Percentiles rank a stretch among this genome's conserved stretches.
Evolutionary conservation across 2,329 filamentous ascomycete genomes (phyloP).

Genomic region (Lachnellula subtilissima): DNA sequence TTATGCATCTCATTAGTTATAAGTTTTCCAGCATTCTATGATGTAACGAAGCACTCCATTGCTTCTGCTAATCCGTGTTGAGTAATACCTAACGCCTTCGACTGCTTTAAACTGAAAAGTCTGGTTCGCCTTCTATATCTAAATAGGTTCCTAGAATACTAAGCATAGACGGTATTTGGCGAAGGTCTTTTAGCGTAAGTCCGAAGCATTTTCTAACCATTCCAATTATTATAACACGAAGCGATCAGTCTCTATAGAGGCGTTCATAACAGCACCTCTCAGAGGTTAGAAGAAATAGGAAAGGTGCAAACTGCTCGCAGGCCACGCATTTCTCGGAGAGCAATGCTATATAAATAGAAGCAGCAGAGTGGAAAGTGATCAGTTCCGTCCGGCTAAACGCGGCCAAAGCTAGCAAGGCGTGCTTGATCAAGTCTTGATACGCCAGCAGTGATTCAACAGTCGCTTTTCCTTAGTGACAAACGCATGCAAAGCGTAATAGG

Average conservation of each 20-base stretch:
- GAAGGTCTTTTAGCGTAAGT: neutral
- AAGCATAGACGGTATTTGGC: conserved; percentile 2
- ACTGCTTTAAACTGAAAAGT: conserved; percentile 1
- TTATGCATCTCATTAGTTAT: neutral
- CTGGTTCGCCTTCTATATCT: neutral
- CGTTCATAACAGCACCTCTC: conserved; percentile 3
- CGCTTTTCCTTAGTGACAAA: conserved; percentile 1
- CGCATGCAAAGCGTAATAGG: conserved; percentile 1
- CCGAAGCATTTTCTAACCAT: conserved; percentile 1
- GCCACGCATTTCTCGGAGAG: conserved; percentile 2
- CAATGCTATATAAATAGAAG: neutral
- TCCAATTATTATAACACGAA: conserved; percentile 1
- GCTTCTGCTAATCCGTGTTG: neutral
- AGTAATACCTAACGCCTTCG: neutral
- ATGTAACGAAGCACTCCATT: neutral
- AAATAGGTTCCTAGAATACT: neutral
- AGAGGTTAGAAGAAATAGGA: conserved; percentile 1
- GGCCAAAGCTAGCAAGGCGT: neutral
- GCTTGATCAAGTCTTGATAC: conserved; percentile 1
- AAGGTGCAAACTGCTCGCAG: conserved; percentile 2
- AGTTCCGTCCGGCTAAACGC: neutral
- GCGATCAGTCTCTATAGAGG: conserved; percentile 1
- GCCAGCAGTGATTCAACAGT: conserved; percentile 1
- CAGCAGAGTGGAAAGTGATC: conserved; percentile 2
- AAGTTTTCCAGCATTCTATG: neutral